Evolutionary conservation across 352 stramenopile genomes (phyloP), one percentile per base, ranked within the genome.

Genomic region (Phytopythium mirpurense): DNA sequence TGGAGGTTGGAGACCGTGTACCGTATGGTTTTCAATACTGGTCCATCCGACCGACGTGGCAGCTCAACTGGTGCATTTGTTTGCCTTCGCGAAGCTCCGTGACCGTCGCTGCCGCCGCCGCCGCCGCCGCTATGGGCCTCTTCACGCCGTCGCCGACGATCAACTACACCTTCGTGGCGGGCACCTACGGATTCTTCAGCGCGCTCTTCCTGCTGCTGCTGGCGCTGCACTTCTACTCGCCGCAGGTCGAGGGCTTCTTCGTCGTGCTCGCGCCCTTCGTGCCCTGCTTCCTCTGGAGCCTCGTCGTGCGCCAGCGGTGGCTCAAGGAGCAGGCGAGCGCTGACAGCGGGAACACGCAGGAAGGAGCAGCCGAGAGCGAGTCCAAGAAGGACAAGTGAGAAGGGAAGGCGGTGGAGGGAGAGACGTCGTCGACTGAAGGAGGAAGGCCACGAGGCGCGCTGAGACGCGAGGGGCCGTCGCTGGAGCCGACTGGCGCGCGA

Each of bases 81-180:
- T n/a, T n/a, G n/a, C n/a, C n/a, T n/a, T n/a, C n/a, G 29, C 9
- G 29, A 32, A 9, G 29, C 29, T 5, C 5, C 29, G 29, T 32
- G 29, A 9, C 29, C 29, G 29, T 10, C 29, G 29, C 9, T 10
- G 29, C 29, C 9, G 29, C 18, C 37, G 37, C 38, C 38, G 18
- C 38, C 35, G 14, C 35, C 38, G 44, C 15, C 44, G 44, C 44
- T 36, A 74, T 74, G 64, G 63, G 51, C 43, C 34, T 90, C 54
- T 79, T 93, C 32, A 77, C 65, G 58, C 80, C 80, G 51, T 89
- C 78, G 45, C 53, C 73, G 40, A 83, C 69, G 24, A 96, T 95
- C 66, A 96, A 96, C 71, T 96, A 96, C 77, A 86, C 90, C 74
- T 96, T 96, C 56, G 84, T 96, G 23, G 60, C 72, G 21, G 79